These are phyloP conservation scores for Fonsecaea pedrosoi DNA, from an alignment of 2,329 filamentous ascomycete species.

Conservation along the genomic window DNA sequence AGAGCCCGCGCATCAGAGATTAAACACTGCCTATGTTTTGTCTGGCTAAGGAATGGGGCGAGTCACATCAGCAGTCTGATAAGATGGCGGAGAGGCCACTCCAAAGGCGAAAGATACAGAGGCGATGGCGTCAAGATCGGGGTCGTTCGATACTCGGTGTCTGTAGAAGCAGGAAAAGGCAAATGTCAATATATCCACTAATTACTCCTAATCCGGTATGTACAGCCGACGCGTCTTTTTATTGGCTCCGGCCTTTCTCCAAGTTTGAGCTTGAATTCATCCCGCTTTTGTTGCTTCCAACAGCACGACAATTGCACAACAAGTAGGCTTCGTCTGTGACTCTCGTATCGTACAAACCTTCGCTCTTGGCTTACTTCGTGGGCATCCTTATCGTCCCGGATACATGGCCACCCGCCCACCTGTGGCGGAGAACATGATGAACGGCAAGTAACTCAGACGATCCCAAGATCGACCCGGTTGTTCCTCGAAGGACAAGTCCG, in stretches of 20 bases:
- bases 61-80: neutral
- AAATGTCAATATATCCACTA: neutral
- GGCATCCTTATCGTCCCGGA: slow-evolving; percentile 8
- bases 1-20: neutral
- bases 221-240: neutral
- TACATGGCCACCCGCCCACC: neutral
- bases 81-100: neutral
- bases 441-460: neutral
- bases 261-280: slow-evolving; percentile 9
- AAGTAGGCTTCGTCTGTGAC: neutral
- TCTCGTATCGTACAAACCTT: neutral
- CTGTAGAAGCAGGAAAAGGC: neutral
- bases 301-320: neutral
- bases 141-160: neutral
- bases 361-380: neutral
- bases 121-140: neutral
- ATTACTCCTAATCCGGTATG: slow-evolving; percentile 1
- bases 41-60: neutral
- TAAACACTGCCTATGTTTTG: neutral
- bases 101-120: neutral
- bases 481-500: slow-evolving; percentile 11
- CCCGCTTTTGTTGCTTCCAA: neutral
- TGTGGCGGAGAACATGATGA: neutral
- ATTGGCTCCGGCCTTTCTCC: neutral
- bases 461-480: neutral